A percentile compares a stretch with the other conserved stretches of the same genome.
phyloP scores from a whole-genome alignment of 2,329 filamentous ascomycete genomes.

The Fusarium longipes region DNA sequence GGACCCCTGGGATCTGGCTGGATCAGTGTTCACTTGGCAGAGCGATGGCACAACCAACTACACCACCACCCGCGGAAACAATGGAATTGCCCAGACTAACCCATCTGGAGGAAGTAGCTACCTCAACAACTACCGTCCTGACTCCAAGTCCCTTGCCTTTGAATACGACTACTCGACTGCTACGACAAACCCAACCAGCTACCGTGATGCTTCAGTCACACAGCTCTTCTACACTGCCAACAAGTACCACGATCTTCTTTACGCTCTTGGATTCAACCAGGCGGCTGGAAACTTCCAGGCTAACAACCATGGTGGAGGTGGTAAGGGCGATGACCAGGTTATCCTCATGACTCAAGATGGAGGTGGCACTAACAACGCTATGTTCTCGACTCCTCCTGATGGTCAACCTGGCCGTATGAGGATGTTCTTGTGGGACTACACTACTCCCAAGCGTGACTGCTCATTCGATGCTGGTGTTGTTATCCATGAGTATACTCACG shows the following conservation, averaged over 20 bases:
- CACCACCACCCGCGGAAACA: conserved; percentile 68
- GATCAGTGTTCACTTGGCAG: conserved; percentile 66
- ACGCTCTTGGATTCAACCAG: conserved; percentile 68
- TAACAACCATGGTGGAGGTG: conserved; percentile 66
- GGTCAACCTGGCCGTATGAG: conserved; percentile 65
- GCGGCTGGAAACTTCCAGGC: conserved; percentile 69
- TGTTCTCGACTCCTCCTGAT: conserved; percentile 66
- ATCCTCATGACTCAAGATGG: conserved; percentile 69
- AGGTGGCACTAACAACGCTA: conserved; percentile 65
- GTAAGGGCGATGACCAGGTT: conserved; percentile 62
- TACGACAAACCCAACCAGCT: conserved; percentile 52
- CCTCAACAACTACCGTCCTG: conserved; percentile 59
- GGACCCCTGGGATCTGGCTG: conserved; percentile 60
- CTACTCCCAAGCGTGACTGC: conserved; percentile 62
- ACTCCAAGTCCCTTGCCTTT: conserved; percentile 57
- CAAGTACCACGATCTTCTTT: conserved; percentile 68
- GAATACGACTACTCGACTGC: conserved; percentile 56
- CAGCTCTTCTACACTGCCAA: conserved; percentile 72
- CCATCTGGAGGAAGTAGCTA: conserved; percentile 55
- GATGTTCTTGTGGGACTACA: conserved; percentile 67
- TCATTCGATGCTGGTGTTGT: conserved; percentile 70
- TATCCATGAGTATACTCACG: conserved; percentile 69
- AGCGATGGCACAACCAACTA: conserved; percentile 60
- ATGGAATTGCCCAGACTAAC: conserved; percentile 63
- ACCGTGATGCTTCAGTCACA: conserved; percentile 65